Evolutionary conservation across 805 yeast genomes (phyloP).

Genomic region (Zygoascus tannicola): DNA sequence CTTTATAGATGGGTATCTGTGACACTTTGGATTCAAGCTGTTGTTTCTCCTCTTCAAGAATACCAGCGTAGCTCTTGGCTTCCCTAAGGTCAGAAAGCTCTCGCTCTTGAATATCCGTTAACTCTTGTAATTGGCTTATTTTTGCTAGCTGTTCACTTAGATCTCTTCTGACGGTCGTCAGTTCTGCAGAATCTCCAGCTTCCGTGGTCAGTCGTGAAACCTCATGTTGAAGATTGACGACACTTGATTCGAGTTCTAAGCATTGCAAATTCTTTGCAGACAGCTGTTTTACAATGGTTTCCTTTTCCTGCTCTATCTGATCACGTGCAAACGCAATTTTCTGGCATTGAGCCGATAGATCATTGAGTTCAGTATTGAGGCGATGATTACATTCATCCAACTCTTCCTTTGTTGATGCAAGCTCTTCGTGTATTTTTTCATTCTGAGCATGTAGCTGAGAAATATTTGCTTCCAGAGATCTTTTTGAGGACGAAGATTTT

Average conservation of each 20-base stretch:
- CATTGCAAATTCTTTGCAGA: conserved; percentile 4
- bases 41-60: conserved; percentile 47
- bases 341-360: background rate
- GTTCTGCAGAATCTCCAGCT: background rate
- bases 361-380: background rate
- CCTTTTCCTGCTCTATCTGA: background rate
- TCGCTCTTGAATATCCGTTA: conserved; percentile 44
- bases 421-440: conserved; percentile 14
- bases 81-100: conserved; percentile 42
- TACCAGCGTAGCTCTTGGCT: conserved; percentile 38
- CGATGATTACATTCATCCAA: background rate
- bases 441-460: conserved; percentile 33
- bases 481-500: conserved; percentile 19
- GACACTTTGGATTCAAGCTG: conserved; percentile 34
- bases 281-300: background rate
- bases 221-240: background rate
- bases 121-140: conserved; percentile 40
- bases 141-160: conserved; percentile 34
- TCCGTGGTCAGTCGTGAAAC: background rate
- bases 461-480: conserved; percentile 23
- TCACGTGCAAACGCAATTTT: background rate
- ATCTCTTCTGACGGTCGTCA: conserved; percentile 19
- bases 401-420: conserved; percentile 18
- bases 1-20: conserved; percentile 35
- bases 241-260: conserved; percentile 4